These are phyloP conservation scores for Mangifera indica DNA, from an alignment of 345 rosid species.

Conservation along the genomic window DNA sequence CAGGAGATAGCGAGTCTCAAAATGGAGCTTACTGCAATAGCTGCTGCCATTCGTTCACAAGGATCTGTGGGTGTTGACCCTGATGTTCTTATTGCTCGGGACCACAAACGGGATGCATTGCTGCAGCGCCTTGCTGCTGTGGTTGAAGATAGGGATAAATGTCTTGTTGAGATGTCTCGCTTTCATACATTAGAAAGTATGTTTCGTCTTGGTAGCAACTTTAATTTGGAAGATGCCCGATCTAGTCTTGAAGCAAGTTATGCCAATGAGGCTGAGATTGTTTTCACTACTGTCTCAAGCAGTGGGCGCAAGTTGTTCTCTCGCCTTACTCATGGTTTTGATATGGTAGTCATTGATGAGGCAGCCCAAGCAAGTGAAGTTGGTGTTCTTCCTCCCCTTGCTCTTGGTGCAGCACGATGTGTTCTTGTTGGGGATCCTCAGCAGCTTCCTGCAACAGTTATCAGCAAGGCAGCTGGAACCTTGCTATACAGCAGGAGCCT, in stretches of 20 bases:
- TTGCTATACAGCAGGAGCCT: slow-evolving; percentile 93
- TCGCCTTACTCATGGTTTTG: slow-evolving; percentile 97
- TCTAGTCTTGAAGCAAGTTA: slow-evolving; percentile 96
- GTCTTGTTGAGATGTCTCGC: slow-evolving; percentile 96
- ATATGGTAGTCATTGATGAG: slow-evolving; percentile 99
- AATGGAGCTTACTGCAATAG: slow-evolving; percentile 70
- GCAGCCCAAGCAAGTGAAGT: slow-evolving; percentile 99
- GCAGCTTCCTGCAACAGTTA: slow-evolving; percentile 99
- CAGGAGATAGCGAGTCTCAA: slow-evolving; percentile 78
- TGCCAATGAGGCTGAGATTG: slow-evolving; percentile 99
- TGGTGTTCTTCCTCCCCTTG: slow-evolving; percentile 90
- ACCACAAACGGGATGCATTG: slow-evolving; percentile 81
- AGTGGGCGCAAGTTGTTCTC: slow-evolving; percentile 97
- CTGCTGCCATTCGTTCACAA: slow-evolving; percentile 78
- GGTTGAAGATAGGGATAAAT: slow-evolving; percentile 95
- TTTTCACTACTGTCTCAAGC: slow-evolving; percentile 97
- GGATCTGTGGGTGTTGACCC: slow-evolving; percentile 99
- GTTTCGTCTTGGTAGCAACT: slow-evolving; percentile 75
- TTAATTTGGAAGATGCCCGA: slow-evolving; percentile 96
- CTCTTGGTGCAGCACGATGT: slow-evolving; percentile 96
- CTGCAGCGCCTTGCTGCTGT: slow-evolving; percentile 92
- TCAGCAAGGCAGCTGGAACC: slow-evolving; percentile 98
- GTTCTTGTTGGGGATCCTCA: slow-evolving; percentile 99
- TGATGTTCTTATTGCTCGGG: slow-evolving; percentile 82
- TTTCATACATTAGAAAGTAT: slow-evolving; percentile 76